A percentile compares a stretch with the other conserved stretches of the same genome.
phyloP scores from a whole-genome alignment of 495 filamentous ascomycete genomes.

The Trichoderma erinaceum region DNA sequence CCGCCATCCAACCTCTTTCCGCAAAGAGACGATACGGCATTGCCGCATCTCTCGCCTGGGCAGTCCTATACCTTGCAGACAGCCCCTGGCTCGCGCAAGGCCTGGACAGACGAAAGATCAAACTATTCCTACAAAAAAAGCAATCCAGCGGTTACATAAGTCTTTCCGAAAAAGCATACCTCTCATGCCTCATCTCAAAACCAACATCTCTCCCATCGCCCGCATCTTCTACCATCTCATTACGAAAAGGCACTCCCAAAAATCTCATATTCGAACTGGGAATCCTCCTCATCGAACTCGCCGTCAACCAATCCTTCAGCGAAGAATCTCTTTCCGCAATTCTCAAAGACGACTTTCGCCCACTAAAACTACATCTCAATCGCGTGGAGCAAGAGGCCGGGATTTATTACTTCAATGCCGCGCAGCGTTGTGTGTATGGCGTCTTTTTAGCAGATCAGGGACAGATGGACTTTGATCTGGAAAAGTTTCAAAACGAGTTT shows the following conservation, averaged over 20 bases:
- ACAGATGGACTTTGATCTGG: constrained; percentile 8
- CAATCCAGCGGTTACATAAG: background rate
- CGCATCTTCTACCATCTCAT: background rate
- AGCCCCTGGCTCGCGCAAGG: background rate
- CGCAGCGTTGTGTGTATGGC: background rate
- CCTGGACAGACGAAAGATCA: background rate
- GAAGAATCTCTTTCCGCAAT: background rate
- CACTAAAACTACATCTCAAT: background rate
- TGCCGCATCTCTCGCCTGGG: constrained; percentile 4
- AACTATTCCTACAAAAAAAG: background rate
- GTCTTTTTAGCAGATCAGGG: background rate
- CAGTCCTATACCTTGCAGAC: background rate
- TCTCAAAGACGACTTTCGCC: background rate
- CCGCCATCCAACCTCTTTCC: constrained; percentile 7
- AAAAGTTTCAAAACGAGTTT: constrained; percentile 1
- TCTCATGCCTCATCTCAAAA: background rate
- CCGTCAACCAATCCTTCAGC: constrained; percentile 12
- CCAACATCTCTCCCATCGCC: background rate
- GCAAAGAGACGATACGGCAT: constrained; percentile 1
- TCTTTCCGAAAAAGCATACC: constrained; percentile 1
- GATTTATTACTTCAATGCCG: constrained; percentile 6
- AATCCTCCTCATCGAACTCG: constrained; percentile 9
- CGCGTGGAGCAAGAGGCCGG: constrained; percentile 5
- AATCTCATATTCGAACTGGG: constrained; percentile 5
- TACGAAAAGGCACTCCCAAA: background rate